phyloP scores from a whole-genome alignment of 371 early-diverging fungal genomes.

The Blyttiomyces sp. region DNA sequence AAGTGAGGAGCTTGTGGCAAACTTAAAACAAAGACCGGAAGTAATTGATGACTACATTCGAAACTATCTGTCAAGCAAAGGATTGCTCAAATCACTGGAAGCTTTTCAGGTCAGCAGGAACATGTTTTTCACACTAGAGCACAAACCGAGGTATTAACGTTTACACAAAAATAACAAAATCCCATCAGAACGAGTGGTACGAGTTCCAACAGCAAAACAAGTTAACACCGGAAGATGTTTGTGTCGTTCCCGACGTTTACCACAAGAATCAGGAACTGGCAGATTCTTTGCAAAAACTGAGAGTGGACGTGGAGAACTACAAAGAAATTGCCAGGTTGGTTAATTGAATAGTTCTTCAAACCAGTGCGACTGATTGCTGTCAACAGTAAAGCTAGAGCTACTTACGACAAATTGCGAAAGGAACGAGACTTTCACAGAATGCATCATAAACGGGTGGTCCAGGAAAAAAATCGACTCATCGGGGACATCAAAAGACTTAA shows the following conservation, averaged over 20 bases:
- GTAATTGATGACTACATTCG: constrained; percentile 55
- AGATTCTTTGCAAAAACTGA: constrained; percentile 40
- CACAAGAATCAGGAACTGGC: constrained; percentile 44
- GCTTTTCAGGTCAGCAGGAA: constrained; percentile 51
- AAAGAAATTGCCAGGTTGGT: constrained; percentile 45
- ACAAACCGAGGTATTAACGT: too few species aligned
- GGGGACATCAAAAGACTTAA: constrained; percentile 47
- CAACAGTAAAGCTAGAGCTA: constrained; percentile 44
- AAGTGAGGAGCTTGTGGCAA: constrained; percentile 23
- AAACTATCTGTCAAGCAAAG: constrained; percentile 49
- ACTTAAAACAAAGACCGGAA: constrained; percentile 44
- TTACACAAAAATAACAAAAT: too few species aligned
- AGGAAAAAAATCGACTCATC: constrained; percentile 47
- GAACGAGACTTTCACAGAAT: constrained; percentile 55
- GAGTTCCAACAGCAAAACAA: constrained; percentile 41
- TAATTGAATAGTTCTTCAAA: not conserved
- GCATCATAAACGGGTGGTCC: constrained; percentile 56
- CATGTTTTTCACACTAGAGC: too few species aligned
- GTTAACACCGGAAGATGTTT: constrained; percentile 38
- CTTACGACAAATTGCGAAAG: constrained; percentile 50
- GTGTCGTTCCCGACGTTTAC: constrained; percentile 50
- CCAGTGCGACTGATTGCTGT: too few species aligned
- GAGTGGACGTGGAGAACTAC: constrained; percentile 46
- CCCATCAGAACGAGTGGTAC: constrained; percentile 55
- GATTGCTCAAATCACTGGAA: constrained; percentile 47